These are phyloP conservation scores for Acmispon strigosus DNA, from an alignment of 306 rosid species.

Conservation along the genomic window DNA sequence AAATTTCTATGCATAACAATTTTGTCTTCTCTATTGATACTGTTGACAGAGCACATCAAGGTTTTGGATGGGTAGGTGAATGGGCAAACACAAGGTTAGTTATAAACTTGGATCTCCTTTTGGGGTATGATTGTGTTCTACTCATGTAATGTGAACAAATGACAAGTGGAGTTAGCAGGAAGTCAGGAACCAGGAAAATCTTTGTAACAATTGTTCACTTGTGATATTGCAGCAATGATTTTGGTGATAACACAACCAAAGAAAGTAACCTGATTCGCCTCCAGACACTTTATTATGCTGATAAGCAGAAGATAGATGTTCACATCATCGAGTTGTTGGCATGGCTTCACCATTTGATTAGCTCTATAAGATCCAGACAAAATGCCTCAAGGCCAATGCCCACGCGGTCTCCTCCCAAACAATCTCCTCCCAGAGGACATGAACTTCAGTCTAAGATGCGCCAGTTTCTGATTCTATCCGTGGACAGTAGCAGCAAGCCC, in stretches of 20 bases:
- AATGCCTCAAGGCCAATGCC: constrained; percentile 42
- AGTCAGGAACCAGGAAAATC: background rate
- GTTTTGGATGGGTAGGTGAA: constrained; percentile 95
- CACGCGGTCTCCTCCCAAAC: constrained; percentile 41
- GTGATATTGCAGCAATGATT: constrained; percentile 48
- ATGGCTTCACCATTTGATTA: constrained; percentile 61
- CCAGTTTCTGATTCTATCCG: constrained; percentile 25
- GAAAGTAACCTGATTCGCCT: constrained; percentile 55
- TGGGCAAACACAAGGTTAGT: constrained; percentile 91
- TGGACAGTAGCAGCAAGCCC: constrained; percentile 17
- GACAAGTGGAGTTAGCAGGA: background rate
- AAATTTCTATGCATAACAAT: background rate
- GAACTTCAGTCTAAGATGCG: constrained; percentile 58
- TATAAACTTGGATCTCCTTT: background rate
- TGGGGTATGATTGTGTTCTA: background rate
- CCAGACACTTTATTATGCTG: constrained; percentile 79
- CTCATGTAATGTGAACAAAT: background rate
- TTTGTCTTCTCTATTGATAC: constrained; percentile 5
- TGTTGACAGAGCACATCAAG: constrained; percentile 83
- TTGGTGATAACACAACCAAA: constrained; percentile 34
- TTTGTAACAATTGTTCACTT: background rate
- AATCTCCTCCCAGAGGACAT: constrained; percentile 57
- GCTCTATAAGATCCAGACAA: constrained; percentile 50
- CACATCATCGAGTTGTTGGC: constrained; percentile 64
- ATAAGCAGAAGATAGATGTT: constrained; percentile 61